Conservation (phyloP, 139 green algal species). For the Astrephomene gubernaculifera region DNA sequence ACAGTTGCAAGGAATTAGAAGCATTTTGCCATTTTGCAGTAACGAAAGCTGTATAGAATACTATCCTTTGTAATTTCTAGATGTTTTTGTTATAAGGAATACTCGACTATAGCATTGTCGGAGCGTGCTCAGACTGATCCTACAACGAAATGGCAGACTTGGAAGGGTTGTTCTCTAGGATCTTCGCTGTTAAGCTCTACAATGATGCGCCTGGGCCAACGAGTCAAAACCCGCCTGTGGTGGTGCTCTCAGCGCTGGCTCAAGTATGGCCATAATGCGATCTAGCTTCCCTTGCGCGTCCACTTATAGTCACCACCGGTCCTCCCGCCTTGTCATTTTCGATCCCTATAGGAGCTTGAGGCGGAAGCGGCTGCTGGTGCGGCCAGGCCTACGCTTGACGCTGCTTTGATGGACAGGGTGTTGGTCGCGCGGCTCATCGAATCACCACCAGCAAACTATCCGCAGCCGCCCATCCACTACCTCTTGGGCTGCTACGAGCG, state of each 20-base stretch:
- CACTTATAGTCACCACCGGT: too few species aligned
- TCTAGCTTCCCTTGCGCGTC: too few species aligned
- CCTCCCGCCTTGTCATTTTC: too few species aligned
- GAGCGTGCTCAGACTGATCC: not conserved
- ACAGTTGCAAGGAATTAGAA: too few species aligned
- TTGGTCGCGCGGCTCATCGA: constrained; percentile 86
- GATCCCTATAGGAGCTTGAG: constrained; percentile 16
- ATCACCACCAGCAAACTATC: constrained; percentile 58
- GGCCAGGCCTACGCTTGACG: constrained; percentile 45
- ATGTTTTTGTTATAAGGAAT: too few species aligned
- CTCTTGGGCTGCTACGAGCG: constrained; percentile 77
- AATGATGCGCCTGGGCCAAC: not conserved
- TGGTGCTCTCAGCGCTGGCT: constrained; percentile 3
- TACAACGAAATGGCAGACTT: constrained; percentile 8
- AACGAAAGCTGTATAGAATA: too few species aligned
- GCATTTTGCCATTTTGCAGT: too few species aligned
- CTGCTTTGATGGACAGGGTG: constrained; percentile 73
- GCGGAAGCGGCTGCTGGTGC: not conserved
- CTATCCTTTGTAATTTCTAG: too few species aligned
- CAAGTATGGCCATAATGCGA: too few species aligned
- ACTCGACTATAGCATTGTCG: too few species aligned
- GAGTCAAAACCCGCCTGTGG: not conserved
- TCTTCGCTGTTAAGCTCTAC: constrained; percentile 20
- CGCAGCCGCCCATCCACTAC: constrained; percentile 82
- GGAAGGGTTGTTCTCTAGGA: not conserved